Base-by-base conservation (phyloP, 257 asterid species). In the Solanum corneliomulleri region DNA sequence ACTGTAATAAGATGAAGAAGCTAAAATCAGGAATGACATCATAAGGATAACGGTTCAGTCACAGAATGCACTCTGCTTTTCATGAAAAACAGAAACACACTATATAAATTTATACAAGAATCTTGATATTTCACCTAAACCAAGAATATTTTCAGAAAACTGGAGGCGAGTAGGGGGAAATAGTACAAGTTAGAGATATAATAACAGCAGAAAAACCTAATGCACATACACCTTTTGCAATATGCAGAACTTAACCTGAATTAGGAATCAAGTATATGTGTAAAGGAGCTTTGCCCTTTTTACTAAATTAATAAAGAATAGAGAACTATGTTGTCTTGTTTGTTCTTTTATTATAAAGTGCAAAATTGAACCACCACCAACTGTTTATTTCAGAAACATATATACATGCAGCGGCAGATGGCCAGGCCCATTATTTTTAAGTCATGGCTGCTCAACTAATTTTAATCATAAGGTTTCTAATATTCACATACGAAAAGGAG, bases 1-100 rank as follows among this genome's bases (percentile, higher is more conserved):
- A 94, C 99, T 97, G 92, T 87, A 86, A 81, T 25, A 83, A 41
- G 84, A 85, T 89, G 77, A 88, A 86, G 68, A 41, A 82, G 52
- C 86, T 81, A 81, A 21, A 33, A 81, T 81, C 70, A 52, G 69
- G 18, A 20, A 31, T 31, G 70, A 31, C 70, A 81, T 49, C 68
- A 11, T 10, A 31, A 49, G 70, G 69, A n/a, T 49, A 81, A 13
- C 85, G 11, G 69, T 44, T 27, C 66, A 29, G 85, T 80, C 44
- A 80, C 20, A 80, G 44, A 29, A 80, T 49, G 45, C 68, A 31
- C 31, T 18, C 35, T 47, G 58, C 85, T 49, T 49, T 81, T 81
- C 47, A 52, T 6, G 45, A 31, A 81, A 81, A 49, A 6, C 69
- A 18, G 85, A 31, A 49, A 31, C 11, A 81, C 45, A 81, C 6